A percentile compares a stretch with the other conserved stretches of the same genome.
Conservation (phyloP, 129 eudicot genomes). For the Arctium minus region DNA sequence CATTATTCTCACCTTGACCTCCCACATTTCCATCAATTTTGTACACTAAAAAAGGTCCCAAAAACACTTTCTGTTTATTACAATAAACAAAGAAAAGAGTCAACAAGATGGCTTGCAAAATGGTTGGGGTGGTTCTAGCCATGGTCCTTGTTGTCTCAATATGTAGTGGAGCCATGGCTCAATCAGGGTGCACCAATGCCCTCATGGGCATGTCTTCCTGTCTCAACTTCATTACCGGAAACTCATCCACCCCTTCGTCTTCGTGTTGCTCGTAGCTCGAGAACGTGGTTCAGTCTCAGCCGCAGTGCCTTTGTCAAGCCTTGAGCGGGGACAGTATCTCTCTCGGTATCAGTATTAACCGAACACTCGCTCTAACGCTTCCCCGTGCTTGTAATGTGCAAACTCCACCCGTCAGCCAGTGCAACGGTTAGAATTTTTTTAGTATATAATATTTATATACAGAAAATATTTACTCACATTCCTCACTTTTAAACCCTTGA, state of each 20-base stretch:
- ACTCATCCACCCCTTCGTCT: conserved; percentile 72
- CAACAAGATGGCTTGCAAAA: conserved; percentile 40
- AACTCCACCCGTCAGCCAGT: conserved; percentile 58
- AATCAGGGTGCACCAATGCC: conserved; percentile 70
- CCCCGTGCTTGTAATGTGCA: conserved; percentile 68
- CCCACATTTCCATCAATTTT: not conserved
- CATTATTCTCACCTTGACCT: conserved; percentile 20
- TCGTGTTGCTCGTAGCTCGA: conserved; percentile 71
- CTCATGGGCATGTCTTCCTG: conserved; percentile 64
- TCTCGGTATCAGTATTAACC: conserved; percentile 52
- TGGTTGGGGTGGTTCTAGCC: conserved; percentile 23
- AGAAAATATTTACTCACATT: too few relatives aligned
- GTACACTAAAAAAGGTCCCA: not conserved
- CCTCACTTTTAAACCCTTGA: too few relatives aligned
- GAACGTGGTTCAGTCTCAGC: conserved; percentile 56
- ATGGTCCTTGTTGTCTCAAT: conserved; percentile 33
- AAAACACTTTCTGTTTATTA: not conserved
- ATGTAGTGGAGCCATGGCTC: conserved; percentile 50
- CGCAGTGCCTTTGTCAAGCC: conserved; percentile 61
- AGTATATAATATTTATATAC: too few relatives aligned
- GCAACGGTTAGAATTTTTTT: conserved; percentile 43
- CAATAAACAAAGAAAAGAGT: not conserved
- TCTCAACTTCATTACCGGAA: conserved; percentile 58
- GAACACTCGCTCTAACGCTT: conserved; percentile 53
- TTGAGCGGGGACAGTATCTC: conserved; percentile 41